phyloP scores from a whole-genome alignment of 176 grass and related monocot genomes.

The Puya raimondii region DNA sequence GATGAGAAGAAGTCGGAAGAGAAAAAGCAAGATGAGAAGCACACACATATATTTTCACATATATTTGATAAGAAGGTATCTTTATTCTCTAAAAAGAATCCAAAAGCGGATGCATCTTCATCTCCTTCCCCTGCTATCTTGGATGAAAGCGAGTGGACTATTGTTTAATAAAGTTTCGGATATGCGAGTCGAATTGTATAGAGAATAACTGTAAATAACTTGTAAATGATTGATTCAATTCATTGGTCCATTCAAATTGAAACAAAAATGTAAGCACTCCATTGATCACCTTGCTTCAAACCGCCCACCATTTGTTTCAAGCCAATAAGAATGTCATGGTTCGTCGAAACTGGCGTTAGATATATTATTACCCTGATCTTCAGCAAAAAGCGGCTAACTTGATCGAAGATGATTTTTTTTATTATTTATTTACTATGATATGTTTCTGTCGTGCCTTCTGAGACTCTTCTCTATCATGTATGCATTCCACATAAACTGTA shows the following conservation, averaged over 20 bases:
- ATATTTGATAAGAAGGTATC: conserved; percentile 45
- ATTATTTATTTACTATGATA: too few relatives aligned
- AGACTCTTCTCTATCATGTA: too few relatives aligned
- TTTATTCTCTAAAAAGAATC: conserved; percentile 52
- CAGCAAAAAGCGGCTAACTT: too few relatives aligned
- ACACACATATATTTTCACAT: conserved; percentile 31
- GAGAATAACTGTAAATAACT: conserved; percentile 8
- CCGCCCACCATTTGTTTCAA: too few relatives aligned
- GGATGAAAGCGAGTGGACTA: conserved; percentile 54
- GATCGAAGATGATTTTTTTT: too few relatives aligned
- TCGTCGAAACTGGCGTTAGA: too few relatives aligned
- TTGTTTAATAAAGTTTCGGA: conserved; percentile 33
- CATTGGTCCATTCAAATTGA: not conserved
- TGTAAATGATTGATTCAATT: conserved; percentile 1
- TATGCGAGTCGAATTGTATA: conserved; percentile 18
- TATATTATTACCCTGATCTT: too few relatives aligned
- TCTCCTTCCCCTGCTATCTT: conserved; percentile 16
- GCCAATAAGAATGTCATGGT: too few relatives aligned
- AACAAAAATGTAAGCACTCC: not conserved
- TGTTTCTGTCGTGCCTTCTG: too few relatives aligned
- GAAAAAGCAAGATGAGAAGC: conserved; percentile 35
- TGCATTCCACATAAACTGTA: too few relatives aligned
- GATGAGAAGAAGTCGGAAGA: conserved; percentile 46
- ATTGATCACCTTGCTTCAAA: too few relatives aligned
- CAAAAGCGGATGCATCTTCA: conserved; percentile 23